phyloP scores from a whole-genome alignment of 495 filamentous ascomycete species.

The Penicillium chermesinum region DNA sequence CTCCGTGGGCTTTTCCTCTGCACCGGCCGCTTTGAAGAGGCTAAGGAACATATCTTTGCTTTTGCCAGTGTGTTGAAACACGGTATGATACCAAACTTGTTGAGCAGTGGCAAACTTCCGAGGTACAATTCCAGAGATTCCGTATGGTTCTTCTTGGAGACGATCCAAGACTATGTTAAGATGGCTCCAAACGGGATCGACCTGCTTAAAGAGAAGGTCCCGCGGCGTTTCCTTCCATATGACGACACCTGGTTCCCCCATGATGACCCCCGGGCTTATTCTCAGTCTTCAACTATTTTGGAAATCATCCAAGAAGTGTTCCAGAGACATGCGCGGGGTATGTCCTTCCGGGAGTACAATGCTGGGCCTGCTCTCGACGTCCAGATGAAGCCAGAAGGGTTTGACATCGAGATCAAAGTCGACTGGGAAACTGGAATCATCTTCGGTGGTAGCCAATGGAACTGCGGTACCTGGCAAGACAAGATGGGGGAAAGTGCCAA shows the following conservation, averaged over 20 bases:
- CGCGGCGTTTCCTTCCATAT: constrained; percentile 87
- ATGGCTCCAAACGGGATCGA: constrained; percentile 74
- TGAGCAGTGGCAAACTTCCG: constrained; percentile 79
- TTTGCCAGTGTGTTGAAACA: constrained; percentile 97
- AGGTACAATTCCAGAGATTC: constrained; percentile 97
- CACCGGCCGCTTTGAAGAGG: constrained; percentile 81
- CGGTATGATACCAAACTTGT: constrained; percentile 95
- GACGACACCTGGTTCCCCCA: constrained; percentile 87
- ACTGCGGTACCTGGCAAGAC: constrained; percentile 99
- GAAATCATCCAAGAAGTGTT: constrained; percentile 92
- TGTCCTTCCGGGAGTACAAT: constrained; percentile 92
- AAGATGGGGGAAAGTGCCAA: constrained; percentile 99
- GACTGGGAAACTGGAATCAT: constrained; percentile 93
- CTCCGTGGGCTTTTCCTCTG: constrained; percentile 83
- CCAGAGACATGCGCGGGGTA: constrained; percentile 81
- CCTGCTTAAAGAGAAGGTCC: constrained; percentile 70
- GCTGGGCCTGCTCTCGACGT: constrained; percentile 80
- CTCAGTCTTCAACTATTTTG: constrained; percentile 67
- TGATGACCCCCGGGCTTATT: constrained; percentile 82
- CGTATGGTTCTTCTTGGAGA: constrained; percentile 95
- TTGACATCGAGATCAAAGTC: constrained; percentile 82
- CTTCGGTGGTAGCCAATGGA: constrained; percentile 87
- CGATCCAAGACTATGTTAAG: constrained; percentile 85
- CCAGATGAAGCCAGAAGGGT: constrained; percentile 91
- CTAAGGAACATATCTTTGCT: constrained; percentile 87